These are phyloP conservation scores for Quercus engelmannii DNA, from an alignment of 306 rosid genomes.

Conservation along the genomic window DNA sequence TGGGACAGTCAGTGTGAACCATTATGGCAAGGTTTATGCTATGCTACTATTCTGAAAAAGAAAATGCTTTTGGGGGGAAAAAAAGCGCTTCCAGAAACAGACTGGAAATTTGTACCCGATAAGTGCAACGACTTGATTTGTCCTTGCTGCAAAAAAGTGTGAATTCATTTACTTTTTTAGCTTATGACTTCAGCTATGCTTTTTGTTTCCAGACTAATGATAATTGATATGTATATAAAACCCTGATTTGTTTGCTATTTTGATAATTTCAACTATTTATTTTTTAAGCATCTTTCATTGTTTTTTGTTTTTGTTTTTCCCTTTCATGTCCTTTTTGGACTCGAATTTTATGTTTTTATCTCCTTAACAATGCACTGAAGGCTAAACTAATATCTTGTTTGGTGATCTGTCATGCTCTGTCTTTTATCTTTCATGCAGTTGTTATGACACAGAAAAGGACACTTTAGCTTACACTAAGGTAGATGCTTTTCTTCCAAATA, in stretches of 20 bases:
- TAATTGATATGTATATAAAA: neutral
- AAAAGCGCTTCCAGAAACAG: neutral
- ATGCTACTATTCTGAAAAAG: neutral
- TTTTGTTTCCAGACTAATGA: neutral
- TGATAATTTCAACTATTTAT: slow-evolving; percentile 13
- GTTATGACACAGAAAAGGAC: slow-evolving; percentile 77
- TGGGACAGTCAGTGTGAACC: neutral
- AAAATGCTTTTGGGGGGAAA: neutral
- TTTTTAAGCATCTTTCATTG: slow-evolving; percentile 1
- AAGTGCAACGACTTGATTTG: neutral
- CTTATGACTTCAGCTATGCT: neutral
- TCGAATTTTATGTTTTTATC: slow-evolving; percentile 12
- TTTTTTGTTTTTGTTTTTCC: neutral
- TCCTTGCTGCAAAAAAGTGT: neutral
- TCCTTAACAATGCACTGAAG: slow-evolving; percentile 23
- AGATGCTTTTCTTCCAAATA: slow-evolving; percentile 69
- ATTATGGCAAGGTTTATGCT: neutral
- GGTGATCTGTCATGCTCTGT: slow-evolving; percentile 4
- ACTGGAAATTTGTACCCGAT: neutral
- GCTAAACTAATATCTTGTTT: slow-evolving; percentile 4
- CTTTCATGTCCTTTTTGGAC: slow-evolving; percentile 4
- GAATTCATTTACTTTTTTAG: neutral
- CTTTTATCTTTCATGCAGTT: slow-evolving; percentile 49
- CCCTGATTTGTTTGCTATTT: neutral
- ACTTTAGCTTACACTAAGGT: slow-evolving; percentile 84